phyloP scores from a whole-genome alignment of 2,329 filamentous ascomycete species.

The Paraphaeosphaeria minitans region DNA sequence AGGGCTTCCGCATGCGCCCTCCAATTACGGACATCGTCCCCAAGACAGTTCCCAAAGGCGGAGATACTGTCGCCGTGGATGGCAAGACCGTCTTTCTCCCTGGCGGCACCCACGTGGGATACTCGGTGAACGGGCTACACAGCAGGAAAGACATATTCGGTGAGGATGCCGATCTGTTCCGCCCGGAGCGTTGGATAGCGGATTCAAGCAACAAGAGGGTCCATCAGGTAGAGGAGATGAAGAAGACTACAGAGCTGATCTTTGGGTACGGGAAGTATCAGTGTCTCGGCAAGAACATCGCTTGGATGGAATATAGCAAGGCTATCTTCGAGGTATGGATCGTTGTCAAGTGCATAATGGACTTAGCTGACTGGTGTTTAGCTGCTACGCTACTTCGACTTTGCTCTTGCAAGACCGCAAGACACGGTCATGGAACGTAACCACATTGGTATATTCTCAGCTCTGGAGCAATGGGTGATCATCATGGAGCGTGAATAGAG shows the following conservation, averaged over 20 bases:
- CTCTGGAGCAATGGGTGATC: neutral
- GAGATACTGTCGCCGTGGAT: slow-evolving; percentile 30
- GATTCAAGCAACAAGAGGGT: slow-evolving; percentile 17
- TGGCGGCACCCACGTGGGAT: slow-evolving; percentile 34
- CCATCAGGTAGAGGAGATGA: slow-evolving; percentile 27
- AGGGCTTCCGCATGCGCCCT: slow-evolving; percentile 49
- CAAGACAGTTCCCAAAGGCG: slow-evolving; percentile 32
- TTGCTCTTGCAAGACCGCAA: slow-evolving; percentile 26
- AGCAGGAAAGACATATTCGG: slow-evolving; percentile 33
- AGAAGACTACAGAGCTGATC: slow-evolving; percentile 33
- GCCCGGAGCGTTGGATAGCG: slow-evolving; percentile 55
- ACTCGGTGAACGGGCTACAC: slow-evolving; percentile 28
- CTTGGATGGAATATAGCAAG: slow-evolving; percentile 42
- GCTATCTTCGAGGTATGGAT: slow-evolving; percentile 49
- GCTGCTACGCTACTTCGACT: slow-evolving; percentile 32
- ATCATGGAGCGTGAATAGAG: neutral
- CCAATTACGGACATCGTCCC: slow-evolving; percentile 35
- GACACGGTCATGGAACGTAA: neutral
- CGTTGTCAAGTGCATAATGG: too few species aligned
- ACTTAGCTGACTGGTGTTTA: neutral
- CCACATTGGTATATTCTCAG: neutral
- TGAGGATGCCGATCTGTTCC: slow-evolving; percentile 50
- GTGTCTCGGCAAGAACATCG: slow-evolving; percentile 39
- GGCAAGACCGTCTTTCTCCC: slow-evolving; percentile 30
- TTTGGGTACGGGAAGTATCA: slow-evolving; percentile 41